Evolutionary conservation across 805 yeast genomes (phyloP).

Genomic region (Dipodascopsis uninucleata): DNA sequence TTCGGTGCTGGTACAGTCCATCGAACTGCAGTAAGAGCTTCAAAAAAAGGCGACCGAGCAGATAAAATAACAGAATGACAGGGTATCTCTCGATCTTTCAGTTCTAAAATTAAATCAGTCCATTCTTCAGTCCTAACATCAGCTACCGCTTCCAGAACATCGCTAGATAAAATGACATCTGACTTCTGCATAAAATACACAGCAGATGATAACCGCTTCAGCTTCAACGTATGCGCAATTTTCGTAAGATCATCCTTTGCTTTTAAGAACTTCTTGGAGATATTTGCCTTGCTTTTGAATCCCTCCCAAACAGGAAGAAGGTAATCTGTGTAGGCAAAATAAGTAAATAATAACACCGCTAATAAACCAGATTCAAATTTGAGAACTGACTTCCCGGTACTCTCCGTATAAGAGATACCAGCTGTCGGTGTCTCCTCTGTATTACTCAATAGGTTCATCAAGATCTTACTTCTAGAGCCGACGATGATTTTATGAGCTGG

Average conservation of each 20-base stretch:
- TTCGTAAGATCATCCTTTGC: slow-evolving; percentile 31
- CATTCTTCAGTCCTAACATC: slow-evolving; percentile 14
- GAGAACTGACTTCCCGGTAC: slow-evolving; percentile 3
- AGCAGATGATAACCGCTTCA: slow-evolving; percentile 25
- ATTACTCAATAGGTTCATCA: slow-evolving; percentile 27
- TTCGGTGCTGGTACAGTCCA: slow-evolving; percentile 19
- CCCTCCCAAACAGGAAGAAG: slow-evolving; percentile 46
- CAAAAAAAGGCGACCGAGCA: slow-evolving; percentile 59
- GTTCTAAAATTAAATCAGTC: slow-evolving; percentile 45
- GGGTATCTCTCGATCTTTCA: slow-evolving; percentile 46
- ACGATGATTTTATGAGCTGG: slow-evolving; percentile 23
- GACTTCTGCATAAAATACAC: slow-evolving; percentile 18
- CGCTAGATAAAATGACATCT: slow-evolving; percentile 7
- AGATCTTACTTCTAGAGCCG: slow-evolving; percentile 18
- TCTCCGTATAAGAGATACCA: neutral
- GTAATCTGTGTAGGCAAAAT: slow-evolving; percentile 50
- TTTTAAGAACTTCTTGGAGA: slow-evolving; percentile 16
- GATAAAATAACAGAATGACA: slow-evolving; percentile 50
- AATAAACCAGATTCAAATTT: slow-evolving; percentile 12
- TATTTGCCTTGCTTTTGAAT: slow-evolving; percentile 28
- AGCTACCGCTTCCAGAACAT: slow-evolving; percentile 9
- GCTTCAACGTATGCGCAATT: slow-evolving; percentile 23
- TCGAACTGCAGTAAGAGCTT: slow-evolving; percentile 41
- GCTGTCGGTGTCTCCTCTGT: neutral
- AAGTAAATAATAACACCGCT: slow-evolving; percentile 44